phyloP scores from a whole-genome alignment of 192 early-diverging fungal genomes.

The Chytriomyces sp. region DNA sequence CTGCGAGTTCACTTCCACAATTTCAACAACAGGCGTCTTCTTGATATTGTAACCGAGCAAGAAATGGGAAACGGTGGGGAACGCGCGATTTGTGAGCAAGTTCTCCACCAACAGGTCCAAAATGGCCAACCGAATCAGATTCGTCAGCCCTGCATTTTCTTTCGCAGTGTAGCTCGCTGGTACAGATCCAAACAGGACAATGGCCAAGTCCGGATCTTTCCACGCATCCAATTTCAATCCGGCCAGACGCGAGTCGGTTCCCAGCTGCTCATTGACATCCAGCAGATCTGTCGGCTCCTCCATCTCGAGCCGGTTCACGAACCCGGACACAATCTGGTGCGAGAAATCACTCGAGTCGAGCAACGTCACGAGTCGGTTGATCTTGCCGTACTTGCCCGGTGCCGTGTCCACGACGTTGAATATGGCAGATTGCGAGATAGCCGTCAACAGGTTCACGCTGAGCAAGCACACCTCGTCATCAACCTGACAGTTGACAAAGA shows the following conservation, averaged over 20 bases:
- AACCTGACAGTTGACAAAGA: conserved; percentile 63
- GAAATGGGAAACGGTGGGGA: conserved; percentile 85
- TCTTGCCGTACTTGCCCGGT: conserved; percentile 37
- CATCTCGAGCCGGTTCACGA: conserved; percentile 72
- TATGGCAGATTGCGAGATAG: conserved; percentile 71
- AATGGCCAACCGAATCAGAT: conserved; percentile 77
- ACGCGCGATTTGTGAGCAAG: conserved; percentile 50
- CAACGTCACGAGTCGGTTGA: conserved; percentile 76
- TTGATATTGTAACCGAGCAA: conserved; percentile 78
- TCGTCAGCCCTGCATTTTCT: conserved; percentile 39
- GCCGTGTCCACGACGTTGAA: conserved; percentile 61
- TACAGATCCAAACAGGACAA: conserved; percentile 14
- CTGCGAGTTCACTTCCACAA: conserved; percentile 41
- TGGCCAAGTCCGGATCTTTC: conserved; percentile 28
- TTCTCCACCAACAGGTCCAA: conserved; percentile 85
- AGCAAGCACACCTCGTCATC: conserved; percentile 75
- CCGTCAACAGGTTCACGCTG: conserved; percentile 67
- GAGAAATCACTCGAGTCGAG: conserved; percentile 64
- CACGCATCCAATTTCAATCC: conserved; percentile 30
- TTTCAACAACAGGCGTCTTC: conserved; percentile 30
- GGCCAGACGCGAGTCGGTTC: not conserved
- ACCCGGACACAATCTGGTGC: conserved; percentile 75
- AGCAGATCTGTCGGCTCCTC: conserved; percentile 55
- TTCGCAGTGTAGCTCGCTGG: not conserved
- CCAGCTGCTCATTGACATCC: conserved; percentile 17